These are phyloP conservation scores for Suillus americanus DNA, from an alignment of 768 basidiomycete species.

Conservation along the genomic window DNA sequence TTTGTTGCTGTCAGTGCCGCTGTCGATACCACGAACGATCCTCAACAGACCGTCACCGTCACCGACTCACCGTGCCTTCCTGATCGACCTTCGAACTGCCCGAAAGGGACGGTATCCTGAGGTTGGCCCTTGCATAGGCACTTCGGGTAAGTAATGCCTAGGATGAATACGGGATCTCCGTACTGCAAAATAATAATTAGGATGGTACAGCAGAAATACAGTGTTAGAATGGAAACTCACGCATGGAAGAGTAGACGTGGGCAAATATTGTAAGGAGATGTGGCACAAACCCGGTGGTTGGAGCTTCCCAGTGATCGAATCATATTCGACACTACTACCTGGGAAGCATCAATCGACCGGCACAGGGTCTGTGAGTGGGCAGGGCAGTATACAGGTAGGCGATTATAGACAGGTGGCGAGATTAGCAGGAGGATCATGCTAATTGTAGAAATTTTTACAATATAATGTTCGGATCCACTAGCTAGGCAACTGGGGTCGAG, in stretches of 20 bases:
- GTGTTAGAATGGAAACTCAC: not conserved
- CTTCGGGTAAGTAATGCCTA: not conserved
- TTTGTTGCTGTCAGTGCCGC: too few species aligned
- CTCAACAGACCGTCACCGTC: too few species aligned
- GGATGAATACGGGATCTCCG: not conserved
- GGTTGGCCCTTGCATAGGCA: not conserved
- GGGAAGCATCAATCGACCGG: not conserved
- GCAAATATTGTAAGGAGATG: not conserved
- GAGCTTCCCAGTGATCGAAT: not conserved
- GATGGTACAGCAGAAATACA: not conserved
- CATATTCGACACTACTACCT: not conserved
- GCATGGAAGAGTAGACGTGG: not conserved
- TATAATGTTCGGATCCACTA: too few species aligned
- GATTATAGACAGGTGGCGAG: not conserved
- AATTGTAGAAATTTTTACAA: too few species aligned
- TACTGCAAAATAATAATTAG: not conserved
- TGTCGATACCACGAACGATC: too few species aligned
- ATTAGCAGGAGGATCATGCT: not conserved
- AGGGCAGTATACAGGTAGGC: too few species aligned
- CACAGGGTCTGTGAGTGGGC: not conserved
- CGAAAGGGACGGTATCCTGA: too few species aligned
- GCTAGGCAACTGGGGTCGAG: too few species aligned
- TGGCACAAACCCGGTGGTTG: not conserved
- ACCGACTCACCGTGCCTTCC: too few species aligned
- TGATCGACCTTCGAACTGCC: too few species aligned